Percentiles rank a stretch among this genome's conserved stretches.
phyloP scores from a whole-genome alignment of 1,284 basidiomycete genomes.

The Malassezia caprae region DNA sequence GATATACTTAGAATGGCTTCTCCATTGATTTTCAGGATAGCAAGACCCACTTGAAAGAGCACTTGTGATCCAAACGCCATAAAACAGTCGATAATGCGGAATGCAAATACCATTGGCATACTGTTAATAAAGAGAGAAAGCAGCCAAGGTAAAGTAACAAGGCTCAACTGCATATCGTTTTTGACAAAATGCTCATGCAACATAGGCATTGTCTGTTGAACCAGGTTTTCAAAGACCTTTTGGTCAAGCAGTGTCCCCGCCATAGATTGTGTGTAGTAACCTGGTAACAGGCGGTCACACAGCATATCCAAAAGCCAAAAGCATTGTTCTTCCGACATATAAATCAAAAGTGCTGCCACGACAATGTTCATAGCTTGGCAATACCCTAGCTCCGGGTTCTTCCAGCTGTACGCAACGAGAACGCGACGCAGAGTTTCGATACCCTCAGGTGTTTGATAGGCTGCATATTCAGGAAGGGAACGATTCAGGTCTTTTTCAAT shows the following conservation, averaged over 20 bases:
- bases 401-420: conserved; percentile 90
- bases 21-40: conserved; percentile 96
- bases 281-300: conserved; percentile 85
- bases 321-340: conserved; percentile 97
- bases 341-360: conserved; percentile 75
- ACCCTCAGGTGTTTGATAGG: conserved; percentile 39
- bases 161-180: conserved; percentile 91
- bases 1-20: conserved; percentile 86
- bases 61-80: conserved; percentile 99
- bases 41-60: conserved; percentile 85
- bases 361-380: conserved; percentile 60
- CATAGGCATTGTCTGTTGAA: conserved; percentile 62
- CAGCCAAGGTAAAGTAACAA: conserved; percentile 97
- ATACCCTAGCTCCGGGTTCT: conserved; percentile 67
- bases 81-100: conserved; percentile 96
- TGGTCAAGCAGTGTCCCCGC: conserved; percentile 96
- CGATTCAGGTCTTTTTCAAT: conserved; percentile 98
- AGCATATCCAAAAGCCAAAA: conserved; percentile 95
- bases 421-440: conserved; percentile 68
- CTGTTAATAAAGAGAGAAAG: conserved; percentile 82
- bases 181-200: conserved; percentile 84
- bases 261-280: conserved; percentile 99
- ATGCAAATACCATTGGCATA: conserved; percentile 98
- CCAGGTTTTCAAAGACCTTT: conserved; percentile 93
- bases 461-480: conserved; percentile 45